These are phyloP conservation scores for Ceriops tagal DNA, from an alignment of 345 rosid species.

Conservation along the genomic window DNA sequence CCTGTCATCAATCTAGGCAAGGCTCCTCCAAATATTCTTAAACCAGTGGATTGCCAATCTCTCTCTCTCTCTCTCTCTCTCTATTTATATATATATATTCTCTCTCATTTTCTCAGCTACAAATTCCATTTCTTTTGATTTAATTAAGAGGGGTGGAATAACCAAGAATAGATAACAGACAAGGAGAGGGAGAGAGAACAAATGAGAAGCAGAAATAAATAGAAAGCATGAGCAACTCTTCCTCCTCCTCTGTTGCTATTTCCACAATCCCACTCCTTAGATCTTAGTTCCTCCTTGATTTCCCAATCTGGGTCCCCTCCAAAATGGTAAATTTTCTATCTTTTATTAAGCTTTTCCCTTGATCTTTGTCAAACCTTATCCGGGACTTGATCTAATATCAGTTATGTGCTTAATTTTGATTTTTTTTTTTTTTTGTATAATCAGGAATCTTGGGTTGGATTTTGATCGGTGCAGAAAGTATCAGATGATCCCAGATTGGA, in stretches of 20 bases:
- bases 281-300: constrained; percentile 66
- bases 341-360: constrained; percentile 18
- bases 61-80: constrained; percentile 24
- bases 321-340: constrained; percentile 47
- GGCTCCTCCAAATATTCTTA: constrained; percentile 60
- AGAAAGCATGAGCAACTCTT: constrained; percentile 36
- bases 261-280: constrained; percentile 50
- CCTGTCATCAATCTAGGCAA: constrained; percentile 35
- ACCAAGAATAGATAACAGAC: constrained; percentile 35
- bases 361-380: constrained; percentile 28
- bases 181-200: constrained; percentile 11
- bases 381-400: constrained; percentile 23
- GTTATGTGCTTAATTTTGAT: constrained; percentile 17
- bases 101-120: constrained; percentile 24
- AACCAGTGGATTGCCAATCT: constrained; percentile 48
- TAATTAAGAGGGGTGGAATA: constrained; percentile 59
- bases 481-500: constrained; percentile 65
- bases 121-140: constrained; percentile 57
- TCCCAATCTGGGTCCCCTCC: constrained; percentile 56
- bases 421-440: constrained; percentile 15
- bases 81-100: constrained; percentile 17
- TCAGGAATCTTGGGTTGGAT: constrained; percentile 32
- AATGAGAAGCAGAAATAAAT: constrained; percentile 20
- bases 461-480: constrained; percentile 38
- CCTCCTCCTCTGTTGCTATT: constrained; percentile 49